phyloP scores from a whole-genome alignment of 2,329 filamentous ascomycete genomes.

The Paracoccidioides lutzii region DNA sequence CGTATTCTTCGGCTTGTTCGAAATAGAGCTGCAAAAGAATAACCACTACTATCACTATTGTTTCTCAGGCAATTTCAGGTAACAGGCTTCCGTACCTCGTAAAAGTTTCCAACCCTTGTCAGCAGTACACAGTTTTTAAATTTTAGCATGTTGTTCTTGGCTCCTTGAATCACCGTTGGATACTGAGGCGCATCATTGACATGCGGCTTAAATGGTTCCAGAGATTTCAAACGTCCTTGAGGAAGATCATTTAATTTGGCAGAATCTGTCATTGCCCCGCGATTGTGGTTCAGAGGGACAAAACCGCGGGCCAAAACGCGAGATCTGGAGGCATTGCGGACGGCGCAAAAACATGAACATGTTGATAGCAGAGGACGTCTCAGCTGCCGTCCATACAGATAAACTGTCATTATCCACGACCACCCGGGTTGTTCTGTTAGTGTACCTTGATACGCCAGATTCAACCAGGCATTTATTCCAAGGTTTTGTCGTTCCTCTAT shows the following conservation, averaged over 20 bases:
- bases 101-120: constrained; percentile 89
- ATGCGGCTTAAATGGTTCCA: constrained; percentile 29
- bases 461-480: constrained; percentile 7
- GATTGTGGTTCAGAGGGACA: constrained; percentile 2
- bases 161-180: constrained; percentile 80
- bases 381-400: constrained; percentile 1
- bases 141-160: constrained; percentile 74
- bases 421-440: constrained; percentile 2
- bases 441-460: constrained; percentile 14
- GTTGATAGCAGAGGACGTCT: background rate
- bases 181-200: constrained; percentile 47
- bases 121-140: constrained; percentile 84
- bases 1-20: constrained; percentile 82
- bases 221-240: constrained; percentile 41
- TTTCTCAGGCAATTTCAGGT: background rate
- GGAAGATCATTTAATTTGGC: constrained; percentile 38
- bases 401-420: constrained; percentile 8
- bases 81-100: constrained; percentile 48
- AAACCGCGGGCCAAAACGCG: background rate
- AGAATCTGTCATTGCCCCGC: constrained; percentile 26
- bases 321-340: background rate
- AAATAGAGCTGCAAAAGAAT: constrained; percentile 58
- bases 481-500: background rate
- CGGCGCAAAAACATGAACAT: background rate
- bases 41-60: background rate